phyloP scores from a whole-genome alignment of 2,329 filamentous ascomycete species.

The Coniochaeta prunicola region DNA sequence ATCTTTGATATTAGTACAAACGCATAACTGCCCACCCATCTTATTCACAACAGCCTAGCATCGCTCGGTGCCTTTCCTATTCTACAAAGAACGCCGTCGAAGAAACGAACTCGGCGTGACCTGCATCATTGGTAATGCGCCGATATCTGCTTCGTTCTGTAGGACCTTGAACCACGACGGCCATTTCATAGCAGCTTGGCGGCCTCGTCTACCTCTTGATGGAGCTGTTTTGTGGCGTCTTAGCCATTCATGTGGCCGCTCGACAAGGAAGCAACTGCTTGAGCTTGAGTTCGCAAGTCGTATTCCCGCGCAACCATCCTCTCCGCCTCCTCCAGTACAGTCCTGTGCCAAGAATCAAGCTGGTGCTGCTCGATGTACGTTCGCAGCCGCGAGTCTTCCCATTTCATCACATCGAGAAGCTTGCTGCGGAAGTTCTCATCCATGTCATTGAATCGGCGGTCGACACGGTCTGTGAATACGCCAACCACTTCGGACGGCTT shows the following conservation, averaged over 20 bases:
- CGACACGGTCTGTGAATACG: conserved; percentile 54
- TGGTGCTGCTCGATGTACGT: conserved; percentile 60
- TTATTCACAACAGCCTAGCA: no score
- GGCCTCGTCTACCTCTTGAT: background rate
- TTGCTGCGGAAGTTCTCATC: conserved; percentile 58
- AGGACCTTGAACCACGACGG: background rate
- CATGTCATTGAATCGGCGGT: conserved; percentile 51
- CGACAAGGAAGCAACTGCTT: background rate
- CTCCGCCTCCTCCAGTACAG: conserved; percentile 12
- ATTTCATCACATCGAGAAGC: conserved; percentile 63
- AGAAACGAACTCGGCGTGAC: background rate
- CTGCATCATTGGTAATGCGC: background rate
- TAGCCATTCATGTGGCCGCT: background rate
- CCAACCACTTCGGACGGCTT: conserved; percentile 48
- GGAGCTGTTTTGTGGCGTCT: background rate
- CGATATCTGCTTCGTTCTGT: background rate
- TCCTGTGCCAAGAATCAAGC: conserved; percentile 57
- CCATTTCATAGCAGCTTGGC: background rate
- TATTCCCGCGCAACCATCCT: conserved; percentile 12
- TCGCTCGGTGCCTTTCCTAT: background rate
- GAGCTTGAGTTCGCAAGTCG: conserved; percentile 10
- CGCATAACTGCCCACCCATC: no score
- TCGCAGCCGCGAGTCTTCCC: conserved; percentile 61
- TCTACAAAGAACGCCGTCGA: background rate
- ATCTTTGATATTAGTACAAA: no score